Evolutionary conservation across 108 stramenopile species (phyloP), one percentile per base, ranked within the genome.

Genomic region (Aurantiochytrium sp.): DNA sequence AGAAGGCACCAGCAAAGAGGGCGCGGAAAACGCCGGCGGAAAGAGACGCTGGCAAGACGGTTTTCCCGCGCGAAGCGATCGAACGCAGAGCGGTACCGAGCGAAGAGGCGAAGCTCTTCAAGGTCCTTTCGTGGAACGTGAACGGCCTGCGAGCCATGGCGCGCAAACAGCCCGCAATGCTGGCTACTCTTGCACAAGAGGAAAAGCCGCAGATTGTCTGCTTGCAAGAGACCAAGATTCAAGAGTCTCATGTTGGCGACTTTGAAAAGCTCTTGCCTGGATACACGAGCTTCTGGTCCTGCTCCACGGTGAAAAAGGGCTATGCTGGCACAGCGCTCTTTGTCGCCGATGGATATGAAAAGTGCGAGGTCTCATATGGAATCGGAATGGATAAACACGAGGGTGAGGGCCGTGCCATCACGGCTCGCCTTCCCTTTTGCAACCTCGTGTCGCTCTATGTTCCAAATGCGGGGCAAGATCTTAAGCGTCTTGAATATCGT

Each of bases 271-370:
- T 96, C 12, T 92, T 95, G 57, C 91, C 93, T 4, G 97, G 96
- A 8, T 99, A 97, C 91, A 94, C 95, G 25, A 92, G 94, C 47
- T 92, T 97, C 91, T 99, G 93, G 90, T 94, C 92, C 87, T 98
- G 96, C 90, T 95, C 95, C 16, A 96, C 94, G 5, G 95, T 90
- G 59, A 98, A 97, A 93, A 98, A 98, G 89, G 99, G 99, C 21
- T 99, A 99, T 93, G 95, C 97, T 28, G 99, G 99, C 35, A 97
- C 97, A 4, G 97, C 96, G 44, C 96, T 97, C 44, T 98, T 98
- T 90, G 91, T 92, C 58, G 12, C 49, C 18, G 88, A 73, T 88
- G 55, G 18, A 4, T 55, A 60, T 55, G 72, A 76, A 89, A 92
- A 93, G 88, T 97, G 96, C 83, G 96, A 97, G 90, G 92, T 96